Base-by-base conservation (phyloP, 306 rosid species). In the Vigna radiata region DNA sequence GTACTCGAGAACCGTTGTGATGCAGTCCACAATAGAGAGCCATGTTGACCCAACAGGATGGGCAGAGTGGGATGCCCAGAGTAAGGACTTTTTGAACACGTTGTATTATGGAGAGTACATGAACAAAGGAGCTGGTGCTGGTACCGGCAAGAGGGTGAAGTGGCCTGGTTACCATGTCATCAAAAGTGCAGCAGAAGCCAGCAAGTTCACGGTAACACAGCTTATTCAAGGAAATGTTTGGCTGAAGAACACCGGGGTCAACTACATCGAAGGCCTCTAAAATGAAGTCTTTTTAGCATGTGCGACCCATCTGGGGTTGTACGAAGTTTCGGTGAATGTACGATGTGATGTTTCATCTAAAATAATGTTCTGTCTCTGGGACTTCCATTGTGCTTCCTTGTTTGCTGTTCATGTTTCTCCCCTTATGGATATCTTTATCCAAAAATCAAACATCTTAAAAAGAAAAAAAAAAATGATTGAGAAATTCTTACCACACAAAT, bases 131-230 rank as follows among this genome's bases (percentile, higher is more conserved):
- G 70, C 91, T 18, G 87, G 97, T n/a, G 89, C 91, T 13, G 90
- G 89, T 3, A 83, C 86, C 0, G 69, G 83, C 68, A 79, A 88
- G 75, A 82, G 95, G 73, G 97, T 91, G 1, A 84, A 76, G 0
- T 91, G 97, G 95, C 21, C 91, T n/a, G 93, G 97, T 41, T 88
- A 76, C 62, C 95, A 62, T 74, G 66, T 84, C 39, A 84, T 90
- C 23, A 85, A 59, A 3, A 79, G 13, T 56, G 72, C 85, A 23
- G 19, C 25, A 0, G 89, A 69, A 50, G 93, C 96, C 60, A 83
- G 52, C 58, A 76, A 76, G 5, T 90, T 90, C 79, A 91, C 95
- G 0, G 95, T 91, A 13, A 66, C 77, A 7, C 54, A 83, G 19
- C 82, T 92, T 0, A 92, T 90, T 8, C 93, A 92, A 73, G 96